phyloP scores from a whole-genome alignment of 1,139 yeast species.

The Arxiozyma telluris region DNA sequence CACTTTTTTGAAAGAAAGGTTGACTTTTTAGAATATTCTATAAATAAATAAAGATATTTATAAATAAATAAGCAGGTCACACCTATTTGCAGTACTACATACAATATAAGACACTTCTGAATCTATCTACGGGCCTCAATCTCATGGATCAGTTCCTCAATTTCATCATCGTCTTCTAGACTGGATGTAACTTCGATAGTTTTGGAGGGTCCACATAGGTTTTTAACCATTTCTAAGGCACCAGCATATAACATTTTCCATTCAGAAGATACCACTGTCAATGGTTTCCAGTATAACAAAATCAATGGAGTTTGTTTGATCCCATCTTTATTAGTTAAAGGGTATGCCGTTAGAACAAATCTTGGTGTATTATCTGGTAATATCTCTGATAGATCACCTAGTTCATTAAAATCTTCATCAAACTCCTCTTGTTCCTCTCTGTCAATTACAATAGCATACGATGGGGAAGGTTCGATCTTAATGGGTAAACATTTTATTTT shows the following conservation, averaged over 20 bases:
- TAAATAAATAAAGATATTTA: neutral
- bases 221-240: conserved; percentile 70
- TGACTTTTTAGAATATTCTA: neutral
- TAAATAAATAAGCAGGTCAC: neutral
- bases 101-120: neutral
- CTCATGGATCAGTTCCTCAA: conserved; percentile 24
- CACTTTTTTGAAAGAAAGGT: neutral
- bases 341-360: conserved; percentile 69
- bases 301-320: conserved; percentile 67
- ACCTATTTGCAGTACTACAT: neutral
- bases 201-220: conserved; percentile 50
- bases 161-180: conserved; percentile 29
- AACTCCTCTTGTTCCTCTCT: conserved; percentile 36
- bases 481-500: conserved; percentile 53
- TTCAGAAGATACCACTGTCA: conserved; percentile 63
- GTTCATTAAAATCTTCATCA: conserved; percentile 21
- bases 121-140: conserved; percentile 7
- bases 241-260: conserved; percentile 84
- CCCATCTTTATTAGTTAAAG: conserved; percentile 60
- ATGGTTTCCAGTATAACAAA: conserved; percentile 76
- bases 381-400: conserved; percentile 61
- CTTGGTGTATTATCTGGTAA: conserved; percentile 80
- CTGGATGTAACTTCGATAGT: conserved; percentile 29
- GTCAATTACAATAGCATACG: conserved; percentile 49
- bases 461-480: conserved; percentile 37